Evolutionary conservation across 495 filamentous ascomycete genomes (phyloP), one percentile per base, ranked within the genome.

Genomic region (Sphaerosporella brunnea): DNA sequence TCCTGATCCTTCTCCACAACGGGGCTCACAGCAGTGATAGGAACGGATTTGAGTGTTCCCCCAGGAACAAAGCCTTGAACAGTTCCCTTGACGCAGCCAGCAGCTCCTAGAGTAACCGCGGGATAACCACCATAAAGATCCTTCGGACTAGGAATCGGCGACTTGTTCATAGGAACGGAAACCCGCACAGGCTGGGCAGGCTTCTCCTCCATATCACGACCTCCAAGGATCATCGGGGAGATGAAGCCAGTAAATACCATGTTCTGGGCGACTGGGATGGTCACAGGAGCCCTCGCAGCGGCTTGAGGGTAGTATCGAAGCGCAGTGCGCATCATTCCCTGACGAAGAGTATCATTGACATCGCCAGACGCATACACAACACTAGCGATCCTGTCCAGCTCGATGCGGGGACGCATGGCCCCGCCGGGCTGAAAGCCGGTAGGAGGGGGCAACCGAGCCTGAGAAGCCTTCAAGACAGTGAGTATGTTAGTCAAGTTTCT

Each of bases 1-100:
- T 11, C 8, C n/a, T 30, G 18, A 26, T 2, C n/a, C 11, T n/a
- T 30, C n/a, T 44, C 41, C 1, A 15, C 3, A 23, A 18, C n/a
- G 2, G 41, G 41, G n/a, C 18, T 44, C 4, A 44, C 11, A 2
- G n/a, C 53, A 11, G 48, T 48, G 13, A 54, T 24, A 15, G 53
- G 52, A 20, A 28, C 32, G 19, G 53, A 51, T 32, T 56, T 56
- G 32, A 56, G 34, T 9, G 48, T 56, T 24, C 53, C 53, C 19
- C 53, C 53, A 8, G 53, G 53, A 42, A 56, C 53, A 24, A 56
- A 56, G n/a, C 52, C 53, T 23, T 56, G 52, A 11, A 23, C 1
- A 18, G 23, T 8, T n/a, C 41, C 24, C 11, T 23, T 9, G 11
- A 23, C 11, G 26, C 20, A 40, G 11, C 37, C 37, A 20, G 37